phyloP scores from a whole-genome alignment of 1,139 yeast genomes.

The Yamadazyma dushanensis region DNA sequence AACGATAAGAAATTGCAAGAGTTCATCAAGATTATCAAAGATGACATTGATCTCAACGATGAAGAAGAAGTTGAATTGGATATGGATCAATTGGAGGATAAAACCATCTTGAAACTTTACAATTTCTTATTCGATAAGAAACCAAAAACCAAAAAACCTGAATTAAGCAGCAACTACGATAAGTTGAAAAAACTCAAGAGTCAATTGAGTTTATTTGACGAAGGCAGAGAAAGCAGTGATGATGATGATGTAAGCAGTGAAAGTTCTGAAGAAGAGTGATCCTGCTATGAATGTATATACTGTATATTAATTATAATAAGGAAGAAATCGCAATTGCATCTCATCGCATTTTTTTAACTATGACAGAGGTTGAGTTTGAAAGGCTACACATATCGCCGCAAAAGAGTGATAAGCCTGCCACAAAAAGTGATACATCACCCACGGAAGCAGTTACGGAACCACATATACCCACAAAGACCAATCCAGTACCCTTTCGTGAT shows the following conservation, averaged over 20 bases:
- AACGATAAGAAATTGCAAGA: conserved; percentile 82
- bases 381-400: conserved; percentile 1
- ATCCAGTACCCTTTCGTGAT: conserved; percentile 2
- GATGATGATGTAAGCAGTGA: conserved; percentile 54
- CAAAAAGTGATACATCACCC: not conserved
- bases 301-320: conserved; percentile 4
- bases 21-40: conserved; percentile 82
- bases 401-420: not conserved
- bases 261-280: conserved; percentile 66
- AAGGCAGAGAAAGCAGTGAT: conserved; percentile 40
- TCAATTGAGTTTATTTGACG: conserved; percentile 78
- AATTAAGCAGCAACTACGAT: conserved; percentile 54
- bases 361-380: not conserved
- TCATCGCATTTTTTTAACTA: conserved; percentile 1
- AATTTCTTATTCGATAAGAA: conserved; percentile 70
- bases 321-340: not conserved
- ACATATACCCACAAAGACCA: not conserved
- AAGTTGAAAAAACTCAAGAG: conserved; percentile 84
- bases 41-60: conserved; percentile 71
- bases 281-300: conserved; percentile 3
- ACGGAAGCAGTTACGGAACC: not conserved
- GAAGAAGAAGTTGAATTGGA: conserved; percentile 92
- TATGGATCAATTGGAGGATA: conserved; percentile 88
- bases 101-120: conserved; percentile 80
- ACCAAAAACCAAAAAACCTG: conserved; percentile 54